Percentiles rank a stretch among this genome's conserved stretches.
phyloP scores from a whole-genome alignment of 2,329 filamentous ascomycete species.

The Didymosphaeria variabile region DNA sequence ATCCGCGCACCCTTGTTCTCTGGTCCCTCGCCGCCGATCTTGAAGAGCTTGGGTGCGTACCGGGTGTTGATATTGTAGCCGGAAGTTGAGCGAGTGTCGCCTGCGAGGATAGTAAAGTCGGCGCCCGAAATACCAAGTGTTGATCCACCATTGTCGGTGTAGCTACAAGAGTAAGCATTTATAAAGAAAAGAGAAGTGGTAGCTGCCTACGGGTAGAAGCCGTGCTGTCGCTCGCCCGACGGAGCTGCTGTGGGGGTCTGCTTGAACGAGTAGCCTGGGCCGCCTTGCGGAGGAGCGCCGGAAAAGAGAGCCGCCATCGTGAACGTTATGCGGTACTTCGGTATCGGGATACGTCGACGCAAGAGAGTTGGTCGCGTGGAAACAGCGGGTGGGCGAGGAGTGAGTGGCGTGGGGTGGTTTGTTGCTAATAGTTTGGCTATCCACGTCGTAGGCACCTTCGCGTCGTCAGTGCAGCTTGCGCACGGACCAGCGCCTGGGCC shows the following conservation, averaged over 20 bases:
- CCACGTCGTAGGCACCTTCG: conserved; percentile 35
- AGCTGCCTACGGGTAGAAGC: conserved; percentile 84
- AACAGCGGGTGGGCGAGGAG: conserved; percentile 21
- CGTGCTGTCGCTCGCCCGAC: conserved; percentile 71
- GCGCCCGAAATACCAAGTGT: conserved; percentile 93
- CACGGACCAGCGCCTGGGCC: conserved; percentile 3
- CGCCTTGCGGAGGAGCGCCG: conserved; percentile 60
- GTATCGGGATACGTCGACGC: background rate
- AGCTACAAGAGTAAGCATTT: conserved; percentile 63
- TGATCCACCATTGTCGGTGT: conserved; percentile 97
- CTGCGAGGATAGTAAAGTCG: conserved; percentile 95
- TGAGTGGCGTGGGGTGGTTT: conserved; percentile 28
- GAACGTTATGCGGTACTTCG: conserved; percentile 5
- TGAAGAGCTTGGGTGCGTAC: conserved; percentile 94
- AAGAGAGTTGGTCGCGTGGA: conserved; percentile 18
- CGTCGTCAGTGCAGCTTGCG: conserved; percentile 4
- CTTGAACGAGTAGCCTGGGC: conserved; percentile 69
- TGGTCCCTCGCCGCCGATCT: conserved; percentile 89
- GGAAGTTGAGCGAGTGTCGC: conserved; percentile 93
- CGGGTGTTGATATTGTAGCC: conserved; percentile 99
- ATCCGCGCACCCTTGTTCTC: conserved; percentile 86
- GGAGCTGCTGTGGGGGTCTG: conserved; percentile 58
- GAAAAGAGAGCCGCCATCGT: conserved; percentile 65
- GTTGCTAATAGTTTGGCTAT: conserved; percentile 32
- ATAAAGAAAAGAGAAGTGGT: background rate